Base-by-base conservation (phyloP, 345 rosid species). In the Crucihimalaya himalaica region DNA sequence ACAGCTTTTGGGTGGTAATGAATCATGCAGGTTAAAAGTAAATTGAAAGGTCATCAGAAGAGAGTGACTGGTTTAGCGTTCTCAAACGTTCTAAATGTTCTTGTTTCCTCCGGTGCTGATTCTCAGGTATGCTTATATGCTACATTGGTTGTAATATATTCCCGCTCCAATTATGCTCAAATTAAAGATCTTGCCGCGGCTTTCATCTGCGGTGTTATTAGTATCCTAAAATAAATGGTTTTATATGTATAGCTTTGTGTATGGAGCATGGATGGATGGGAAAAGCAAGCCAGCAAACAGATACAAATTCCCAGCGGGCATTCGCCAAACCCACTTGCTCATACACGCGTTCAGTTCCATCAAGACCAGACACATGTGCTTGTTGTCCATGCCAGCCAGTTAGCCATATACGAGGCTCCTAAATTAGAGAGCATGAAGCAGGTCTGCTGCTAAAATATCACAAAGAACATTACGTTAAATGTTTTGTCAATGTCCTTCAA, bases 101-200 rank as follows among this genome's bases (percentile, higher is more conserved):
- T 91, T 32, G 87, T 91, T 48, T 91, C 97, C 25, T 89, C 96
- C 9, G 96, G 97, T 55, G 93, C 97, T 73, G 97, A 91, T 82
- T 86, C 93, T 10, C 93, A 89, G 91, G 97, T 86, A 37, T 68
- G 52, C 70, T 15, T 67, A 60, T 25, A 56, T 48, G 21, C 46
- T 39, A 6, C 21, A 50, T 66, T 58, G 73, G 23, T 67, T 50
- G 31, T 63, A 12, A 32, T 60, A 32, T 21, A 20, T 59, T 42
- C 12, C 35, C 13, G 2, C 39, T 50, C 52, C 10, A 48, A 1
- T 25, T 48, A 63, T 47, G 43, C 34, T 57, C 43, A 14, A 8
- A 5, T 29, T 40, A 20, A 29, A 31, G 40, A 60, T 51, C 42
- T 6, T 45, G 40, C 18, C 58, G 31, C 47, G 20, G 35, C 46